Base-by-base conservation (phyloP, 176 grass and related monocot species). In the Carex cristatella region DNA sequence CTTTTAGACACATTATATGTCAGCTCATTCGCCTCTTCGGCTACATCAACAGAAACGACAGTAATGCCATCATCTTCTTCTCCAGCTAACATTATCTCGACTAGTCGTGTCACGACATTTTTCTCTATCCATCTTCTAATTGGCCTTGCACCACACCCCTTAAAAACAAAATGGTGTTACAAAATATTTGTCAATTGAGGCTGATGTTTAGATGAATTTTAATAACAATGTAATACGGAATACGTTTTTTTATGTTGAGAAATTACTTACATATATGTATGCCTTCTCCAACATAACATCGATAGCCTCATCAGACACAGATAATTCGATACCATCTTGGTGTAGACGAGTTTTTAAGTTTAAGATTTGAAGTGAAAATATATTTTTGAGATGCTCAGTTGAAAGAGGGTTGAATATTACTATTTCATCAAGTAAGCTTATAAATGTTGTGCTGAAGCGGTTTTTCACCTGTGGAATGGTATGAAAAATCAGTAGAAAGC, bases 111-210 rank as follows among this genome's bases (percentile, higher is more conserved):
- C 64, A 83, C 81, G 42, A 83, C 81, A 67, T 83, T 83, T 69
- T 83, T 83, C 81, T 83, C 81, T 83, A 83, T 83, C 63, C 64
- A 83, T 44, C 81, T 83, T 18, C 40, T 27, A 83, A 69, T 69
- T 67, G 81, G 61, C 42, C 81, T 83, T 33, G 81, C 81, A 66
- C 81, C 81, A 69, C n/a, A 67, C 69, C 63, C 81, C 81, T 83
- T 28, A 11, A 33, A 83, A 79, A 46, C 2, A 35, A 56, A 33
- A 18, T 18, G 2, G 53, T 18, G 33, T 58, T 58, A 35, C 30
- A 74, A 74, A 2, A 28, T 73, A 48, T 51, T 33, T 49, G 7
- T 49, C 14, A 73, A 73, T 49, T 73, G n/a, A 73, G 18, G 5
- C 9, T 49, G 2, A 73, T 46, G 1, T 51, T 46, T 46, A 27